Percentiles rank a stretch among this genome's conserved stretches.
These are phyloP conservation scores for Russula emetica DNA, from an alignment of 768 basidiomycete species.

Conservation along the genomic window DNA sequence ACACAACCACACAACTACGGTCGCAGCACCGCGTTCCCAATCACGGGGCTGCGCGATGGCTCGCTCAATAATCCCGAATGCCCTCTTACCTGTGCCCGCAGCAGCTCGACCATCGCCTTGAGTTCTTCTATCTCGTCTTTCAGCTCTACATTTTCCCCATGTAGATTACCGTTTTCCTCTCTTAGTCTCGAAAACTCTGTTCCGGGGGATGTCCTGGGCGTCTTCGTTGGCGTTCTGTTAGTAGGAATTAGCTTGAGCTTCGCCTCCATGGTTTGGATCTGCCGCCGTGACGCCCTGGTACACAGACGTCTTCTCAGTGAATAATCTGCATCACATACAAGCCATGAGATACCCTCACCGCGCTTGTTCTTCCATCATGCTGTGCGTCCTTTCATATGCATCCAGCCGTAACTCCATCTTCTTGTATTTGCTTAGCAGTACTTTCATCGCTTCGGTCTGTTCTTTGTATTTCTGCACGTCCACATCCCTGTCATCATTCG, in stretches of 20 bases:
- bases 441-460: constrained; percentile 53
- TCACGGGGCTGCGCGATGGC: constrained; percentile 41
- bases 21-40: constrained; percentile 18
- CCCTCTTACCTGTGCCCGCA: constrained; percentile 55
- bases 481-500: constrained; percentile 51
- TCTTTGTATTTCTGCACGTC: constrained; percentile 70
- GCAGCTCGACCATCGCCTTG: constrained; percentile 62
- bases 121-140: constrained; percentile 60
- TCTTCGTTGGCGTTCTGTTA: constrained; percentile 29
- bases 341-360: constrained; percentile 43
- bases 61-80: constrained; percentile 44
- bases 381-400: constrained; percentile 51
- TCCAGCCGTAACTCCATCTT: constrained; percentile 65
- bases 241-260: constrained; percentile 43
- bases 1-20: background rate
- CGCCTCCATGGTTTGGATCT: constrained; percentile 60
- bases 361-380: constrained; percentile 52
- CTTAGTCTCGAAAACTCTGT: constrained; percentile 40
- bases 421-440: constrained; percentile 53
- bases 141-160: constrained; percentile 54
- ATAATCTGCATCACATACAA: constrained; percentile 5
- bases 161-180: constrained; percentile 50
- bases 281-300: constrained; percentile 51
- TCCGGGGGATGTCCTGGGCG: constrained; percentile 14
- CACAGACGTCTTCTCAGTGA: background rate